Evolutionary conservation across 768 basidiomycete genomes (phyloP), one percentile per base, ranked within the genome.

Genomic region (Trametopsis cervina): DNA sequence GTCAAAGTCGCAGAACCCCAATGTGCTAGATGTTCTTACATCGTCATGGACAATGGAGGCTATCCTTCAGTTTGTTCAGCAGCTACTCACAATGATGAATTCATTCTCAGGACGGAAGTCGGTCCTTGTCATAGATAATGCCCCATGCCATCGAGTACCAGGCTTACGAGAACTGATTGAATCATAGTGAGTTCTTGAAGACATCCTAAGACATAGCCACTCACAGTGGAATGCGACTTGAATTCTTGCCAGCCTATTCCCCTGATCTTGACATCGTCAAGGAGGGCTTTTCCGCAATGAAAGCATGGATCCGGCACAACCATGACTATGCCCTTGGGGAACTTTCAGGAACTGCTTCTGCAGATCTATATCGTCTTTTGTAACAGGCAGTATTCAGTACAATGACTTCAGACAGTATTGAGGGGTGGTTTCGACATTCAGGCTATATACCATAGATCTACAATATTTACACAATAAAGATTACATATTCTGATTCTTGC

Each of bases 81-180:
- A 57, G 0, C 53, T 73, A 0, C 62, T 73, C 1, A 55, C 60
- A 21, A 33, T 49, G 2, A 74, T 74, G 72, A 51, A 69, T 18
- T 68, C 65, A 1, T 72, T 53, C 42, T 69, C 68, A 0, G 50
- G 23, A 0, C 53, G 51, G 2, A 67, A 70, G 9, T 69, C 64
- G 6, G 67, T 71, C 1, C 50, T 72, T 24, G 56, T 72, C 1
- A 66, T 72, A 62, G 70, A 71, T 49, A 71, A 70, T 51, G 62
- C 63, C 4, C 23, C 45, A 1, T 68, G 69, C 18, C 68, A 73
- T 49, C 59, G 69, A 25, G 47, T 54, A 21, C 45, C 53, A 0
- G 53, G 52, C 0, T 50, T 73, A 2, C 42, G 39, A 1, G 60
- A 65, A n/a, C 49, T 68, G 44, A 57, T 68, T 42, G 59, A 66